Evolutionary conservation across 2,329 filamentous ascomycete species (phyloP), one percentile per base, ranked within the genome.

Genomic region (Pseudocercospora macadamiae): DNA sequence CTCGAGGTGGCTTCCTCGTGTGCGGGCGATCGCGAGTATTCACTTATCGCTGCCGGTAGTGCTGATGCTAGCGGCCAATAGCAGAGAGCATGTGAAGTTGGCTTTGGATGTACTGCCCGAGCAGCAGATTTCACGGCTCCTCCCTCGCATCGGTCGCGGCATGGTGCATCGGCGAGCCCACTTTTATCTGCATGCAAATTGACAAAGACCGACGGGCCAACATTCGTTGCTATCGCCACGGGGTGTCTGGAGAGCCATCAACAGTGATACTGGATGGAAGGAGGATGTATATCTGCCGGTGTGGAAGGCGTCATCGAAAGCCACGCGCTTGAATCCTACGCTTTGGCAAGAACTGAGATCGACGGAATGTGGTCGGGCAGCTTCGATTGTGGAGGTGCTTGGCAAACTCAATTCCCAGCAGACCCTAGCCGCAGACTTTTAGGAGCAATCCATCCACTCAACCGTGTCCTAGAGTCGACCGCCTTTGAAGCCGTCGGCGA

Each of bases 361-460:
- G 39, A 23, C 39, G 21, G 23, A 44, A 19, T 3, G 19, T 9
- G 19, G 39, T 25, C 39, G 34, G 34, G 14, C 34, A 16, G 18
- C 34, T 8, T 45, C 45, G 45, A 49, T 49, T 16, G 45, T 32
- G 45, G 45, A 30, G 45, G 14, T 14, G 47, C 28, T 16, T 49
- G 26, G 47, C 25, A n/a, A 49, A 49, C 25, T 49, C 26, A 30
- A n/a, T 49, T 49, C 9, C 47, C 26, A n/a, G 14, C 14, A 18
- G 16, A 23, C n/a, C 30, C 45, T 49, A 49, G 45, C 45, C 45
- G 45, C 9, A 49, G n/a, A 49, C 45, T 49, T 49, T 49, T 49
- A n/a, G 45, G 21, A 18, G 45, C 45, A n/a, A 49, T 49, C n/a
- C 45, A 21, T 49, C 45, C 42, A 45, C 42, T 45, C 42, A 45